Percentiles rank a stretch among this genome's conserved stretches.
Evolutionary conservation across 2,329 filamentous ascomycete species (phyloP).

Genomic region (Plectosphaerella plurivora): DNA sequence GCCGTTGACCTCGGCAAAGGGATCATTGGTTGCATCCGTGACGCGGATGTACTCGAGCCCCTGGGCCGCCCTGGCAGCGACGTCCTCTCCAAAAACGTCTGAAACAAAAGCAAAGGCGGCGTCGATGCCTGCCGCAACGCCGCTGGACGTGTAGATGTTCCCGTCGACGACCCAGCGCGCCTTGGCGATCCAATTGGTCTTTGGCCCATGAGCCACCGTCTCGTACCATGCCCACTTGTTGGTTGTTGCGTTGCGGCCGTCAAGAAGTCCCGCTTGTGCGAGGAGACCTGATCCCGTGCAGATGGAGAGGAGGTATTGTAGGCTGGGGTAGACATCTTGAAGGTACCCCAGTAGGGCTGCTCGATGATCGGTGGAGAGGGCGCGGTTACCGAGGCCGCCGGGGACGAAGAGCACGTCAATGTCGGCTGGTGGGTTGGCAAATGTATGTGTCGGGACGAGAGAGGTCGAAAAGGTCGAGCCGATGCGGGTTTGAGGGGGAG

Average conservation of each 20-base stretch:
- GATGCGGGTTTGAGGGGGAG: constrained; percentile 1
- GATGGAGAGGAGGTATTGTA: constrained; percentile 49
- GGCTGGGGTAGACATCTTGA: constrained; percentile 24
- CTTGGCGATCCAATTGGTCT: constrained; percentile 45
- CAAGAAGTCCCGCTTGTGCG: constrained; percentile 48
- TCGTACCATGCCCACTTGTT: constrained; percentile 47
- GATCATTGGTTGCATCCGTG: constrained; percentile 43
- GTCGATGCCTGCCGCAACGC: constrained; percentile 59
- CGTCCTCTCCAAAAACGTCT: constrained; percentile 46
- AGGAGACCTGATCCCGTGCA: constrained; percentile 55
- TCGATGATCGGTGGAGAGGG: constrained; percentile 18
- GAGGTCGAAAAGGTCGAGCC: constrained; percentile 9
- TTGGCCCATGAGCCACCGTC: constrained; percentile 30
- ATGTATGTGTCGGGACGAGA: constrained; percentile 30
- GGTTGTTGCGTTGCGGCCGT: constrained; percentile 50
- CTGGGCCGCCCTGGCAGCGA: constrained; percentile 42
- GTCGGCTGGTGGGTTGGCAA: constrained; percentile 34
- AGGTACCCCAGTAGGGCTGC: constrained; percentile 27
- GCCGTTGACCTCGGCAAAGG: constrained; percentile 38
- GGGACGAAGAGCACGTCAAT: constrained; percentile 54
- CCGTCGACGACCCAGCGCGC: constrained; percentile 56
- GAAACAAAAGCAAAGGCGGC: constrained; percentile 53
- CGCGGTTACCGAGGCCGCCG: constrained; percentile 41
- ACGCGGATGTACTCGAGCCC: constrained; percentile 56
- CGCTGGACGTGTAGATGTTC: constrained; percentile 54